Evolutionary conservation across 1,139 yeast species (phyloP).

Genomic region (Tardiomyces depauwii): DNA sequence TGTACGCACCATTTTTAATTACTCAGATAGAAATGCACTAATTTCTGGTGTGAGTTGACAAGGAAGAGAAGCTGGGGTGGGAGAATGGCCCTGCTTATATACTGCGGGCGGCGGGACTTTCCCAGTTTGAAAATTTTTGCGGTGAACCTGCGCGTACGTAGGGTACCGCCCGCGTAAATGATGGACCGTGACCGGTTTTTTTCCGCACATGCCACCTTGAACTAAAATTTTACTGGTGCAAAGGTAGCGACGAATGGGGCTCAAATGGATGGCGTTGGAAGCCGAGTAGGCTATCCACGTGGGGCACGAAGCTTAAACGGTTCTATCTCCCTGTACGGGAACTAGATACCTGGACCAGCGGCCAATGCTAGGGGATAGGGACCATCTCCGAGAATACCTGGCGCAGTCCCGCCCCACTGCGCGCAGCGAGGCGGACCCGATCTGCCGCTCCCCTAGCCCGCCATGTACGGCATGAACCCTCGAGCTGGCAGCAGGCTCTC

Average conservation of each 20-base stretch:
- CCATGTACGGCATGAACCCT: neutral
- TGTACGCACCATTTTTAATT: constrained; percentile 25
- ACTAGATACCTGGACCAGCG: too few relatives aligned
- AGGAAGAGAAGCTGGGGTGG: constrained; percentile 12
- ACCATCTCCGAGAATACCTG: too few relatives aligned
- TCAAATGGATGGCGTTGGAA: too few relatives aligned
- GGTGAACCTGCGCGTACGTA: neutral
- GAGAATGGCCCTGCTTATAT: neutral
- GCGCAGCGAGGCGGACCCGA: neutral
- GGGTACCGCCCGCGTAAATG: neutral
- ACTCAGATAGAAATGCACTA: constrained; percentile 32
- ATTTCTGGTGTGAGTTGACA: constrained; percentile 35
- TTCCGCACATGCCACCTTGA: neutral
- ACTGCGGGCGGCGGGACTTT: neutral
- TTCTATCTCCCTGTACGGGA: too few relatives aligned
- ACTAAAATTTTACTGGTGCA: too few relatives aligned
- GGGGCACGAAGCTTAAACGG: too few relatives aligned
- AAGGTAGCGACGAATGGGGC: too few relatives aligned
- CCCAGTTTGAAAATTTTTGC: neutral
- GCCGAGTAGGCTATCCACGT: too few relatives aligned
- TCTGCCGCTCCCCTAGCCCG: neutral
- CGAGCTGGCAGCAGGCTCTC: too few relatives aligned
- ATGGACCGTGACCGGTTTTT: neutral
- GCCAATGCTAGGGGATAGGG: too few relatives aligned
- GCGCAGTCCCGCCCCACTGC: too few relatives aligned